phyloP scores from a whole-genome alignment of 768 basidiomycete genomes.

The Trametes cingulata region DNA sequence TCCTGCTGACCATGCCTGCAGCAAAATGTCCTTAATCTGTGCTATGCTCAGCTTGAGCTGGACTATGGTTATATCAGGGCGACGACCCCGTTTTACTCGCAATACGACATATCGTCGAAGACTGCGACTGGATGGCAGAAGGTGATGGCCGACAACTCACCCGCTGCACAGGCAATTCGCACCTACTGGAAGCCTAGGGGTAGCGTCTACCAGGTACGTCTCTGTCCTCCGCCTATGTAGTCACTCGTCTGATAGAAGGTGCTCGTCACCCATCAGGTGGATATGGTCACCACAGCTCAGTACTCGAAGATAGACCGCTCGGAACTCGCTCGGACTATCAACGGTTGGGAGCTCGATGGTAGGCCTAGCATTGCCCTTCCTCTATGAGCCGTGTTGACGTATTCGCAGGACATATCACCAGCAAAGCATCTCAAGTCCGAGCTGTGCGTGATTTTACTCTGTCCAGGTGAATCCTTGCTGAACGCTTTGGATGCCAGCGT shows the following conservation, averaged over 20 bases:
- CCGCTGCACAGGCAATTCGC: conserved; percentile 36
- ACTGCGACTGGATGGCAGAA: conserved; percentile 28
- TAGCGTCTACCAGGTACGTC: conserved; percentile 26
- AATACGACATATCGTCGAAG: conserved; percentile 41
- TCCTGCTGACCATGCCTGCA: conserved; percentile 11
- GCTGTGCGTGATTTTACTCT: too few species aligned
- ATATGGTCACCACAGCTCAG: conserved; percentile 35
- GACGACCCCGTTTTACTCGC: conserved; percentile 47
- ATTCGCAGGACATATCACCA: conserved; percentile 31
- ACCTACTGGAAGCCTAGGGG: conserved; percentile 33
- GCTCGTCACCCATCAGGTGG: conserved; percentile 31
- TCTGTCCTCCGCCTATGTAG: not conserved
- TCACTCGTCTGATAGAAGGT: not conserved
- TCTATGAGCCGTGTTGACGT: not conserved
- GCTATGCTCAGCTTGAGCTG: conserved; percentile 50
- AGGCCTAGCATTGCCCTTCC: not conserved
- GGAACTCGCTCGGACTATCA: conserved; percentile 38
- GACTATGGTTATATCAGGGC: conserved; percentile 46
- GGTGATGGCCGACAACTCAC: conserved; percentile 34
- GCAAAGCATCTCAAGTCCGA: conserved; percentile 28
- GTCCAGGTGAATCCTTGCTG: not conserved
- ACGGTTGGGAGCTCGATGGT: conserved; percentile 42
- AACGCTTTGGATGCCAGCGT: conserved; percentile 28
- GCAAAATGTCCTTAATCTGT: conserved; percentile 44
- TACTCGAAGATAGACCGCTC: conserved; percentile 32